Evolutionary conservation across 179 eudicot species (phyloP).

Genomic region (Spergularia azorica): DNA sequence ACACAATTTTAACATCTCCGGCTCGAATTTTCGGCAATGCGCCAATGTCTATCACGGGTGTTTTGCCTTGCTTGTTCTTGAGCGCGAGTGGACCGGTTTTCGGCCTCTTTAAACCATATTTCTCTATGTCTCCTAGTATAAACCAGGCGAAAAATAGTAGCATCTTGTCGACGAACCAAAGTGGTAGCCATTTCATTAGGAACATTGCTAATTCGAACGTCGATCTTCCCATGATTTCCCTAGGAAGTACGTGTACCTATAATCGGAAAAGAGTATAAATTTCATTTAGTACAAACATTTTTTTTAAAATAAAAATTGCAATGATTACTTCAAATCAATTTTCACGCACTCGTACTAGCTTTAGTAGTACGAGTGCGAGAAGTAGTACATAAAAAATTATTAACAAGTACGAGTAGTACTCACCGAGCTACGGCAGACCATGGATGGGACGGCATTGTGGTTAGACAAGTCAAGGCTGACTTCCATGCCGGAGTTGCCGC

Average conservation of each 20-base stretch:
- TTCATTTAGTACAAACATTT: neutral
- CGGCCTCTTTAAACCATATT: slow-evolving; percentile 70
- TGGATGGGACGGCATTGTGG: slow-evolving; percentile 71
- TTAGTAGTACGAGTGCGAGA: too few relatives aligned
- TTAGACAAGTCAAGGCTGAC: slow-evolving; percentile 81
- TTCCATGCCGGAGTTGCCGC: slow-evolving; percentile 97
- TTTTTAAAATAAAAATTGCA: neutral
- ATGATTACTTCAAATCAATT: too few relatives aligned
- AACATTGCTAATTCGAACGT: slow-evolving; percentile 71
- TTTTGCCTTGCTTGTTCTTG: slow-evolving; percentile 79
- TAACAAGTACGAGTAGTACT: slow-evolving; percentile 15
- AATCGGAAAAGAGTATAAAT: neutral
- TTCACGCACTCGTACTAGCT: too few relatives aligned
- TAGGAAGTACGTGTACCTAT: slow-evolving; percentile 89
- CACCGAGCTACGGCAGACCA: slow-evolving; percentile 87
- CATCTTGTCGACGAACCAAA: slow-evolving; percentile 81
- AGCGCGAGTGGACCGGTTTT: slow-evolving; percentile 69
- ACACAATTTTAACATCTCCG: slow-evolving; percentile 60
- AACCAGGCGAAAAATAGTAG: slow-evolving; percentile 66
- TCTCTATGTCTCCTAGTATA: slow-evolving; percentile 62
- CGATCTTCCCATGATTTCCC: slow-evolving; percentile 75
- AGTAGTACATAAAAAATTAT: too few relatives aligned
- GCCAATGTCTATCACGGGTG: slow-evolving; percentile 91
- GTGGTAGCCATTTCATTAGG: slow-evolving; percentile 80
- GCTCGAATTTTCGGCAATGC: slow-evolving; percentile 80